A percentile compares a stretch with the other conserved stretches of the same genome.
These are phyloP conservation scores for Dendrocalamus latiflorus DNA, from an alignment of 202 grass and related monocot species.

Conservation along the genomic window DNA sequence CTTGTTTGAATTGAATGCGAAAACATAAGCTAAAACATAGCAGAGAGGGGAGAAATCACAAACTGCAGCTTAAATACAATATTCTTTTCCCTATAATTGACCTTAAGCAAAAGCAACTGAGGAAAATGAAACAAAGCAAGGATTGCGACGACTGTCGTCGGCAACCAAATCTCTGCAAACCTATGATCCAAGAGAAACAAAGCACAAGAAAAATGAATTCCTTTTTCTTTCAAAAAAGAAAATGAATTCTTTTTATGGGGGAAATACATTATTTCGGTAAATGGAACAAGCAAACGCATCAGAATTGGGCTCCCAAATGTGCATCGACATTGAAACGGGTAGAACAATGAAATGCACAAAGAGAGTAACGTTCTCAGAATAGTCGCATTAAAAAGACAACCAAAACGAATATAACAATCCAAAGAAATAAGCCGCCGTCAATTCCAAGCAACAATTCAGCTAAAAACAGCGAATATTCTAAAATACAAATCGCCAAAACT, in stretches of 20 bases:
- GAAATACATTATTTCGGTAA: not conserved
- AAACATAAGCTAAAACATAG: not conserved
- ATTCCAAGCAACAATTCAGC: not conserved
- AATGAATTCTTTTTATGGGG: not conserved
- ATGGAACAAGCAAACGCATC: not conserved
- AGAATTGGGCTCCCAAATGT: not conserved
- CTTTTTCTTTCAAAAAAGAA: not conserved
- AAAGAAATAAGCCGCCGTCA: not conserved
- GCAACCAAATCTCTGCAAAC: constrained; percentile 10
- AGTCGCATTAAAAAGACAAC: not conserved
- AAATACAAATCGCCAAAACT: not conserved
- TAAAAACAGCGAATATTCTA: not conserved
- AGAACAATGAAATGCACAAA: not conserved
- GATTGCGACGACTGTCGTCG: not conserved
- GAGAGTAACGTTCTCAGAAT: not conserved
- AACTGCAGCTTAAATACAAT: not conserved
- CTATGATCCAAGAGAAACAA: constrained; percentile 15
- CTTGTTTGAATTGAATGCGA: not conserved
- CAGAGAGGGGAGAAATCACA: not conserved
- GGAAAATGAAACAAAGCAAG: constrained; percentile 11
- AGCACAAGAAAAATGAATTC: not conserved
- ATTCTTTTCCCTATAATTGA: not conserved
- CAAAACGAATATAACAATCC: not conserved
- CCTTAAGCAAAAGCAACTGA: constrained; percentile 27
- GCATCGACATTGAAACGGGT: not conserved